Percentiles rank a stretch among this genome's conserved stretches.
Conservation (phyloP, 495 filamentous ascomycete genomes). For the Tuber brumale region DNA sequence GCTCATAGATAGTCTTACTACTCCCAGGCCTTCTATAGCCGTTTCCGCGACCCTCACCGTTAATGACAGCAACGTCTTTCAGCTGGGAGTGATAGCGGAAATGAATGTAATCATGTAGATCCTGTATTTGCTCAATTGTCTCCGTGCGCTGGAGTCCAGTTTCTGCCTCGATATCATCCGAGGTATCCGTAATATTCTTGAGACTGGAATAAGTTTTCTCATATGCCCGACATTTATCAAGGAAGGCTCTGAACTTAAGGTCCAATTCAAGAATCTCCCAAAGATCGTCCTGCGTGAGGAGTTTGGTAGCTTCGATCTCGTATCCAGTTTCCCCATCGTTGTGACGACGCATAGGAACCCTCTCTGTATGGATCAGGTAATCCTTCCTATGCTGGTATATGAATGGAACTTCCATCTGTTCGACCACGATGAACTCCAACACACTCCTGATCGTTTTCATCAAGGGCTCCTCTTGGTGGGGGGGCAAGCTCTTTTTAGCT, state of each 20-base stretch:
- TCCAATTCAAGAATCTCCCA: slow-evolving; percentile 94
- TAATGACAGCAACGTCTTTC: slow-evolving; percentile 62
- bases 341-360: slow-evolving; percentile 53
- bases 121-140: slow-evolving; percentile 89
- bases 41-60: slow-evolving; percentile 45
- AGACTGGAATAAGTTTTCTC: slow-evolving; percentile 70
- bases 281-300: slow-evolving; percentile 83
- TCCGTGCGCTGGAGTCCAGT: slow-evolving; percentile 67
- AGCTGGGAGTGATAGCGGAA: slow-evolving; percentile 83
- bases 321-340: slow-evolving; percentile 61
- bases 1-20: slow-evolving; percentile 68
- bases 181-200: slow-evolving; percentile 44
- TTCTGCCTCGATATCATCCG: slow-evolving; percentile 51
- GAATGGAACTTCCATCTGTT: slow-evolving; percentile 90
- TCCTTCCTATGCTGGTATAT: slow-evolving; percentile 98
- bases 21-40: slow-evolving; percentile 72
- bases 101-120: slow-evolving; percentile 92
- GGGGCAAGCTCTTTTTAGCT: slow-evolving; percentile 62
- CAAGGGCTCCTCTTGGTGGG: slow-evolving; percentile 71
- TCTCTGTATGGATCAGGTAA: slow-evolving; percentile 88
- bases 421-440: slow-evolving; percentile 86
- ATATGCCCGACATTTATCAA: slow-evolving; percentile 80
- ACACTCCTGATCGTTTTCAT: slow-evolving; percentile 82
- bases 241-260: slow-evolving; percentile 81
- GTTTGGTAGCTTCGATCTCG: slow-evolving; percentile 71